A percentile compares a stretch with the other conserved stretches of the same genome.
Evolutionary conservation across 208 protist species (phyloP).

Genomic region (Kentomonas sorsogonicus): DNA sequence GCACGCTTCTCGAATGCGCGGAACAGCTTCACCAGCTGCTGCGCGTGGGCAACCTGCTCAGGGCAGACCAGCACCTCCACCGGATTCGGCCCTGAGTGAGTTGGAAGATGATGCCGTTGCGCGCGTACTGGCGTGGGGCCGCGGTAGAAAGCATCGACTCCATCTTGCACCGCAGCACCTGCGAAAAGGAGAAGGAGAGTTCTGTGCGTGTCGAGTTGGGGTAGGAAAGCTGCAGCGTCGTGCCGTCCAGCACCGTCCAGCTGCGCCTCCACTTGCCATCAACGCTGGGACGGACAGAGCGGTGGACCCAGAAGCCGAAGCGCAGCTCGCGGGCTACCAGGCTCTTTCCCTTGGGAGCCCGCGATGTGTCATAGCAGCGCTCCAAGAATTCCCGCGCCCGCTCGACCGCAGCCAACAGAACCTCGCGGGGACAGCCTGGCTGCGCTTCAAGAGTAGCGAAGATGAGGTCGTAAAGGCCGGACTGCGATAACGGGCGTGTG

Average conservation of each 20-base stretch:
- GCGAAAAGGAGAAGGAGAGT: conserved; percentile 17
- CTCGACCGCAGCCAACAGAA: too few species aligned
- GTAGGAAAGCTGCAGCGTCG: conserved; percentile 20
- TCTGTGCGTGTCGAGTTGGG: conserved; percentile 17
- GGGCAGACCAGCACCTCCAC: conserved; percentile 45
- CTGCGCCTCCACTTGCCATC: conserved; percentile 38
- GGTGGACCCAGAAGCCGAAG: conserved; percentile 57
- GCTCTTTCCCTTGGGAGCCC: too few species aligned
- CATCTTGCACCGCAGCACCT: conserved; percentile 19
- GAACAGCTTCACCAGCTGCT: conserved; percentile 26
- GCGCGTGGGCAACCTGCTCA: conserved; percentile 20
- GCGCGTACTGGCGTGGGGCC: conserved; percentile 26
- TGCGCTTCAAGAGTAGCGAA: too few species aligned
- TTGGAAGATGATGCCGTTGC: conserved; percentile 42
- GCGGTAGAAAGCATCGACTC: conserved; percentile 10
- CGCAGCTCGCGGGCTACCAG: conserved; percentile 9
- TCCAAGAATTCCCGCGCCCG: too few species aligned
- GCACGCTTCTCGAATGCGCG: conserved; percentile 15
- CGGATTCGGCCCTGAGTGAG: conserved; percentile 28
- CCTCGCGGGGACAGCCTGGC: too few species aligned
- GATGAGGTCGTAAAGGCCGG: too few species aligned
- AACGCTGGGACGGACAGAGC: conserved; percentile 39
- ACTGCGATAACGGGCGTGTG: too few species aligned
- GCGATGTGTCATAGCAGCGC: too few species aligned
- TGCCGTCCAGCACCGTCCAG: conserved; percentile 32